A percentile compares a stretch with the other conserved stretches of the same genome.
These are phyloP conservation scores for Brettanomyces custersianus DNA, from an alignment of 805 yeast genomes.

Conservation along the genomic window DNA sequence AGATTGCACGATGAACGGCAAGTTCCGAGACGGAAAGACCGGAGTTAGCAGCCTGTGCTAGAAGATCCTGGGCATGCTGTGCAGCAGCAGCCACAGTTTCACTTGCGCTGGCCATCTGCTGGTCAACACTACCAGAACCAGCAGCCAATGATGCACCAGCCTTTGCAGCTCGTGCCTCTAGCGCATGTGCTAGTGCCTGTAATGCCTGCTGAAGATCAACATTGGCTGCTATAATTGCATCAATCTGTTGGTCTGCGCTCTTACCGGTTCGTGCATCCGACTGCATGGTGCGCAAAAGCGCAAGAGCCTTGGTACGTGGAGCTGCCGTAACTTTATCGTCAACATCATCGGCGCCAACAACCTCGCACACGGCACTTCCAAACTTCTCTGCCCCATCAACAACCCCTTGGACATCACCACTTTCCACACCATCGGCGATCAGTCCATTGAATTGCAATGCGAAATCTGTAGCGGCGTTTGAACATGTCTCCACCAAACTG, in stretches of 20 bases:
- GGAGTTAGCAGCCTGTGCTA: slow-evolving; percentile 42
- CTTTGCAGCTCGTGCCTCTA: slow-evolving; percentile 29
- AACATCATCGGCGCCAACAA: slow-evolving; percentile 41
- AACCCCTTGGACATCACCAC: slow-evolving; percentile 53
- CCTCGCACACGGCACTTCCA: slow-evolving; percentile 51
- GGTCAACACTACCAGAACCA: slow-evolving; percentile 65
- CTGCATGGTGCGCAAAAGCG: too few species aligned
- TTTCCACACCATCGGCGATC: slow-evolving; percentile 66
- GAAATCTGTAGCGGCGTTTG: slow-evolving; percentile 68
- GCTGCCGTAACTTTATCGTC: slow-evolving; percentile 40
- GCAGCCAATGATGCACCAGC: slow-evolving; percentile 23
- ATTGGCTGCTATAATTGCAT: slow-evolving; percentile 67
- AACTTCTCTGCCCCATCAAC: slow-evolving; percentile 57
- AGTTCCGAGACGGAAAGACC: slow-evolving; percentile 45
- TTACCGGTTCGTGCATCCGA: too few species aligned
- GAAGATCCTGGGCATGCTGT: slow-evolving; percentile 42
- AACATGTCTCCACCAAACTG: slow-evolving; percentile 61
- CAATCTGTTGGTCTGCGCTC: slow-evolving; percentile 68
- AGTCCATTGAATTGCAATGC: slow-evolving; percentile 68
- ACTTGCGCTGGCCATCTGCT: slow-evolving; percentile 68
- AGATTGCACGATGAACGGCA: slow-evolving; percentile 67
- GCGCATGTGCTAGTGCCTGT: slow-evolving; percentile 46
- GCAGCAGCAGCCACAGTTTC: slow-evolving; percentile 60
- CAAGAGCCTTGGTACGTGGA: too few species aligned
- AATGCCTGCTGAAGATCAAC: slow-evolving; percentile 64